These are phyloP conservation scores for Helicocarpus griseus DNA, from an alignment of 2,329 filamentous ascomycete genomes.

Conservation along the genomic window DNA sequence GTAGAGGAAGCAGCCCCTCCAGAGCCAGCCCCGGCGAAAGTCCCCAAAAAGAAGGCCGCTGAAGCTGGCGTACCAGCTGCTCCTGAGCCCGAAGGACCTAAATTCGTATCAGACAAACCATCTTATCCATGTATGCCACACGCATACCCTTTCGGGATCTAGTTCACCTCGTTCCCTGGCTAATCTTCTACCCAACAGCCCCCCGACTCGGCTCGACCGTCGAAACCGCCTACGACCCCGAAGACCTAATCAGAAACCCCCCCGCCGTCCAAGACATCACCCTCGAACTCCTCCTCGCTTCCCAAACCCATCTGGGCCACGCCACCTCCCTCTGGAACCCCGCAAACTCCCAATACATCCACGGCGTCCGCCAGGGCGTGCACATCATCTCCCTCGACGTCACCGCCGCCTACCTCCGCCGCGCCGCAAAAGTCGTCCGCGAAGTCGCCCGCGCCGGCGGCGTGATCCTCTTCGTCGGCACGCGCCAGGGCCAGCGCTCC, in stretches of 20 bases:
- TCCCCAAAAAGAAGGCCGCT: neutral
- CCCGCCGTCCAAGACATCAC: conserved; percentile 71
- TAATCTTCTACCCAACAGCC: neutral
- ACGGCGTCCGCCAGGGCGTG: conserved; percentile 74
- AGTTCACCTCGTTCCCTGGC: no score
- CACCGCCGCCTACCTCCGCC: conserved; percentile 80
- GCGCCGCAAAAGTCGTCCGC: conserved; percentile 84
- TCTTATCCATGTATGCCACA: neutral
- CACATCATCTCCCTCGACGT: conserved; percentile 90
- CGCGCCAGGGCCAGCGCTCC: conserved; percentile 68
- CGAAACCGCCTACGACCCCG: conserved; percentile 22
- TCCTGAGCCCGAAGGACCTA: no score
- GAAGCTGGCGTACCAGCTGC: no score
- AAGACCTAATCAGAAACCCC: conserved; percentile 51
- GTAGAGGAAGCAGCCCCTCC: no score
- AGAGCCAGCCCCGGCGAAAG: no score
- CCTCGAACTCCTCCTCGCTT: conserved; percentile 80
- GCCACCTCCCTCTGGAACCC: conserved; percentile 89
- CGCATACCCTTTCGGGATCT: no score
- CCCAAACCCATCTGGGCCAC: conserved; percentile 84
- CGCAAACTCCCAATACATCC: conserved; percentile 86
- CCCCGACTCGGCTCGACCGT: conserved; percentile 21
- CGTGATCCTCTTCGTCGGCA: conserved; percentile 84
- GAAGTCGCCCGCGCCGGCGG: conserved; percentile 76
- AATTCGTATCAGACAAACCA: no score